These are phyloP conservation scores for Fistulinella prunicolor DNA, from an alignment of 768 basidiomycete species.

Conservation along the genomic window DNA sequence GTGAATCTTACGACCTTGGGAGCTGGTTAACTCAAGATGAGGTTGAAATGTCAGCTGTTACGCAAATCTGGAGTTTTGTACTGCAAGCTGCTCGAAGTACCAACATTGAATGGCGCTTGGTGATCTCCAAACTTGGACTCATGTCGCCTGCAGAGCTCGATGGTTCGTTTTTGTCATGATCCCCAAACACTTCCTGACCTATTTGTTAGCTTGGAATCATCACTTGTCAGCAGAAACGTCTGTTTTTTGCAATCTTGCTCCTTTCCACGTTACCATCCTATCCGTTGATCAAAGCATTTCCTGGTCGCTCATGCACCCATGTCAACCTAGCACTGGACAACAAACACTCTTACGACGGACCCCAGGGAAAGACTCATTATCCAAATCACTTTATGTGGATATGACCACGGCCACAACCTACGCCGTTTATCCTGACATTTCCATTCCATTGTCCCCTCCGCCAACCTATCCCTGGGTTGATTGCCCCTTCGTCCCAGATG, in stretches of 20 bases:
- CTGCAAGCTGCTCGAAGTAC: slow-evolving; percentile 58
- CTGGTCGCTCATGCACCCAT: slow-evolving; percentile 52
- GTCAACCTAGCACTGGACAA: slow-evolving; percentile 20
- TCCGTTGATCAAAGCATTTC: slow-evolving; percentile 57
- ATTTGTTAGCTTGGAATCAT: slow-evolving; percentile 59
- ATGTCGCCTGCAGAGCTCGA: slow-evolving; percentile 60
- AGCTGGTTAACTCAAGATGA: slow-evolving; percentile 62
- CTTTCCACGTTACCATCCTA: slow-evolving; percentile 58
- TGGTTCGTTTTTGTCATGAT: slow-evolving; percentile 43
- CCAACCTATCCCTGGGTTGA: slow-evolving; percentile 27
- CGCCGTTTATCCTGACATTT: slow-evolving; percentile 42
- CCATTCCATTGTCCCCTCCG: slow-evolving; percentile 42
- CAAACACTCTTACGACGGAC: slow-evolving; percentile 28
- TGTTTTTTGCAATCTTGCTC: slow-evolving; percentile 40
- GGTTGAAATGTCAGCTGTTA: slow-evolving; percentile 45
- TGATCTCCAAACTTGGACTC: slow-evolving; percentile 64
- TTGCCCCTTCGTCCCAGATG: slow-evolving; percentile 34
- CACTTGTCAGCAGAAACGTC: slow-evolving; percentile 45
- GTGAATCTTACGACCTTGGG: slow-evolving; percentile 67
- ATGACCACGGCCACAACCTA: slow-evolving; percentile 44
- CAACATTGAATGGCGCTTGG: slow-evolving; percentile 78
- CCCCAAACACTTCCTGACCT: slow-evolving; percentile 1
- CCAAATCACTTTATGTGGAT: slow-evolving; percentile 34
- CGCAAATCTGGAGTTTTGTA: slow-evolving; percentile 70
- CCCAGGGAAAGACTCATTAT: slow-evolving; percentile 29